Evolutionary conservation across 2,329 filamentous ascomycete genomes (phyloP), one percentile per base, ranked within the genome.

Genomic region (Aspergillus ustus): DNA sequence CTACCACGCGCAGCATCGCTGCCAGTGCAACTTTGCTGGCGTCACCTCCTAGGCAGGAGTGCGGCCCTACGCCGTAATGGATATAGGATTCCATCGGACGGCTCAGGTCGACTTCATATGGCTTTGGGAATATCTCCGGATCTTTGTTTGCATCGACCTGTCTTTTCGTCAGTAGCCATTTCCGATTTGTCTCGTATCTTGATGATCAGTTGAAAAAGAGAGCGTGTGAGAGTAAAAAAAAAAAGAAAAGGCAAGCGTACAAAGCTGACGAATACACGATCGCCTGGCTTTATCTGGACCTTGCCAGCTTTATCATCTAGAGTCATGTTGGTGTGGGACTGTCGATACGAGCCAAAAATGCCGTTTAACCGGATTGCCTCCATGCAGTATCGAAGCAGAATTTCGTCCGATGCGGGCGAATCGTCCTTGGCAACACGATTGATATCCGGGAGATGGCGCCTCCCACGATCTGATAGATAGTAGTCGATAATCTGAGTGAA

Each of bases 401-500:
- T 77, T 1, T 86, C 82, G 66, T 92, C 88, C 0, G 82, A 84
- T 64, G 87, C 84, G 1, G 79, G 79, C 0, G 83, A 79, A 5
- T 86, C 80, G 31, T 82, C 72, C 28, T 81, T 77, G n/a, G 91
- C 86, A n/a, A 90, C 77, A 19, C 78, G 78, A 65, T 89, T 82
- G 54, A 93, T 82, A 46, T 87, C 84, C 0, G 84, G 79, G 0
- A 90, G 74, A 68, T 91, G 80, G 13, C 78, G 67, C 56, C 80
- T 75, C 65, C 86, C 84, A 28, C 83, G 77, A 2, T 83, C 78
- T 0, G 85, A 84, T 5, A 92, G 82, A 71, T 90, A 92, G 76
- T 85, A 92, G 72, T 92, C 90, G 11, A 92, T 80, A 2, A 89
- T 82, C 77, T 91, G 88, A 1, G 88, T 86, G 71, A 92, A 91